Percentiles rank a stretch among this genome's conserved stretches.
Evolutionary conservation across 106 monocot genomes (phyloP).

Genomic region (Dioscorea alata): DNA sequence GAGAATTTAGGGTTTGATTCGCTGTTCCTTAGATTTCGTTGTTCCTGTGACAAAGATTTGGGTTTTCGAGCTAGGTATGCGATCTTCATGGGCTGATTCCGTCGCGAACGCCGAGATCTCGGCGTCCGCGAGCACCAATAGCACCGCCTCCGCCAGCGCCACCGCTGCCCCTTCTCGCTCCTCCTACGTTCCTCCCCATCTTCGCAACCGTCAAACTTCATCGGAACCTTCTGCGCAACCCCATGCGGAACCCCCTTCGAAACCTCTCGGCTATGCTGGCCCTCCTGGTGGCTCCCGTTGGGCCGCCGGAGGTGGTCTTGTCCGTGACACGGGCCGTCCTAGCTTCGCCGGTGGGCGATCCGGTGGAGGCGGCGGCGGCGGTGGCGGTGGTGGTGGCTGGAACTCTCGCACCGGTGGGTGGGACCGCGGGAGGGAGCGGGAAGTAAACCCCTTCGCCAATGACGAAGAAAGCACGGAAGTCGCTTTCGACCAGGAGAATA

Average conservation of each 20-base stretch:
- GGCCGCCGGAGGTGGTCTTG: constrained; percentile 11
- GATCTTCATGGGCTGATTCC: constrained; percentile 36
- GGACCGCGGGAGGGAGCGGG: constrained; percentile 38
- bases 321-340: constrained; percentile 11
- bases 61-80: constrained; percentile 15
- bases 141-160: not conserved
- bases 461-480: constrained; percentile 22
- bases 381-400: constrained; percentile 46
- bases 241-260: not conserved
- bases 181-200: constrained; percentile 37
- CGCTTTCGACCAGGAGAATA: constrained; percentile 34
- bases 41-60: not conserved
- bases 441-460: constrained; percentile 47
- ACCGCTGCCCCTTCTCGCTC: constrained; percentile 8
- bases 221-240: not conserved
- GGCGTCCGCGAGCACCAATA: constrained; percentile 10
- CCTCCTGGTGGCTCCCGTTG: constrained; percentile 20
- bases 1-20: not conserved
- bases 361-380: constrained; percentile 26
- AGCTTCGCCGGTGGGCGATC: constrained; percentile 9
- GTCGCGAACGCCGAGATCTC: constrained; percentile 18
- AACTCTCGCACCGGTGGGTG: constrained; percentile 35
- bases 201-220: constrained; percentile 22
- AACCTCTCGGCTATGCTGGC: not conserved
- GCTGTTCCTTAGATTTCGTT: not conserved